phyloP scores from a whole-genome alignment of 305 asterid genomes.

The Fraxinus dipetala region DNA sequence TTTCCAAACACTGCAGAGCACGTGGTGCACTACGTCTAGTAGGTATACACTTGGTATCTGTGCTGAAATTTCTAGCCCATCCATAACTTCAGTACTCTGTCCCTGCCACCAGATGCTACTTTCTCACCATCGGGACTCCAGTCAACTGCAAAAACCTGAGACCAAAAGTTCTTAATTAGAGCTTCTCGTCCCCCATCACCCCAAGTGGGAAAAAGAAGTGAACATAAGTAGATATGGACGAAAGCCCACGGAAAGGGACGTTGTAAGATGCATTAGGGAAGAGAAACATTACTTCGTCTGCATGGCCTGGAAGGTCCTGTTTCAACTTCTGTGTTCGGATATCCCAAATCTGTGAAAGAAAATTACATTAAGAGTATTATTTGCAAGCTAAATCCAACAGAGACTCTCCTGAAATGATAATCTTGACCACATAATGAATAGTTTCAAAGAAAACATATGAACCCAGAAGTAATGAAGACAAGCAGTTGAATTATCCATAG shows the following conservation, averaged over 20 bases:
- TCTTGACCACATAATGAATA: background rate
- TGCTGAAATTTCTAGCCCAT: slow-evolving; percentile 56
- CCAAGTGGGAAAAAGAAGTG: background rate
- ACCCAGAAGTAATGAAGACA: background rate
- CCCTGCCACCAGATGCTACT: slow-evolving; percentile 96
- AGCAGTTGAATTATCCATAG: slow-evolving; percentile 11
- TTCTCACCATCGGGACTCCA: slow-evolving; percentile 99
- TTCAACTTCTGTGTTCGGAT: slow-evolving; percentile 79
- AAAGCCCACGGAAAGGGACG: background rate
- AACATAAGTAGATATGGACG: background rate
- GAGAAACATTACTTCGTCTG: slow-evolving; percentile 69
- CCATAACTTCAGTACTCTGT: slow-evolving; percentile 81
- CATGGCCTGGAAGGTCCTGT: slow-evolving; percentile 97
- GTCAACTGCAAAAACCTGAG: slow-evolving; percentile 91
- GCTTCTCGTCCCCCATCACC: background rate
- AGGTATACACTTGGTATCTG: background rate
- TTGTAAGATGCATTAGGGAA: background rate
- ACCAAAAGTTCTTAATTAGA: background rate
- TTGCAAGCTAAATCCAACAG: background rate
- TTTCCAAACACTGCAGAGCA: background rate
- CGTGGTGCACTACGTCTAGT: background rate
- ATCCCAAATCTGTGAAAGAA: slow-evolving; percentile 74
- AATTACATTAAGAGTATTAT: slow-evolving; percentile 12
- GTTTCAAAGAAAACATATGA: background rate
- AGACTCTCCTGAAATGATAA: background rate